These are phyloP conservation scores for Pleurotus tuber-regium DNA, from an alignment of 768 basidiomycete genomes.

Conservation along the genomic window DNA sequence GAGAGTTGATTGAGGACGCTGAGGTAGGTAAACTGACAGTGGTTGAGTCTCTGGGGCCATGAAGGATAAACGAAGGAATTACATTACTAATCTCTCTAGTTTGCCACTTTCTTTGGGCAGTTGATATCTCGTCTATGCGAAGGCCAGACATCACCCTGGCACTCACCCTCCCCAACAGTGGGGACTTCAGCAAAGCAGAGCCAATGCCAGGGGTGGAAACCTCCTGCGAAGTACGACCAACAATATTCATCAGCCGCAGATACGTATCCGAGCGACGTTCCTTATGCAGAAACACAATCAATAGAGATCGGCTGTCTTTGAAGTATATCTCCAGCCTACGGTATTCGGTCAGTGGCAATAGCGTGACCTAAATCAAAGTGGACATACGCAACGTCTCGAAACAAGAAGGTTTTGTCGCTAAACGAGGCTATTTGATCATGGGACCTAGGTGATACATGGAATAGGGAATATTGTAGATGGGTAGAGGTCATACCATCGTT, in stretches of 20 bases:
- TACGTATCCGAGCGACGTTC: constrained; percentile 60
- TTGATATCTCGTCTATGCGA: constrained; percentile 57
- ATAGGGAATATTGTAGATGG: neutral
- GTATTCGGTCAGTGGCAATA: neutral
- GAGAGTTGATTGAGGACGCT: constrained; percentile 90
- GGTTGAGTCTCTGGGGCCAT: neutral
- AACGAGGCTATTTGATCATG: constrained; percentile 76
- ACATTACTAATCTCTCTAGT: constrained; percentile 91
- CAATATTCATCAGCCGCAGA: constrained; percentile 47
- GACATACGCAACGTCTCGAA: constrained; percentile 86
- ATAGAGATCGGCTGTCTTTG: constrained; percentile 84
- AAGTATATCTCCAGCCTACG: constrained; percentile 87
- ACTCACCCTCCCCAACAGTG: constrained; percentile 50
- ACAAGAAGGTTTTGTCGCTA: constrained; percentile 82
- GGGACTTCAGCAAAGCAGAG: constrained; percentile 44
- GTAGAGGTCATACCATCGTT: constrained; percentile 61
- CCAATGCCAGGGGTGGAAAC: constrained; percentile 41
- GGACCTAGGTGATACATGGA: constrained; percentile 44
- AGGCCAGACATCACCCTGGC: constrained; percentile 50
- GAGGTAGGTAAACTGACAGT: constrained; percentile 76
- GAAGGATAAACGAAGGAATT: constrained; percentile 9
- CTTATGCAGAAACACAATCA: constrained; percentile 78
- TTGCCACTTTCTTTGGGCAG: constrained; percentile 84
- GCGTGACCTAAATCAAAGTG: neutral
- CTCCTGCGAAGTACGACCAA: constrained; percentile 39